These are phyloP conservation scores for Corinectria fuckeliana DNA, from an alignment of 2,329 filamentous ascomycete species.

Conservation along the genomic window DNA sequence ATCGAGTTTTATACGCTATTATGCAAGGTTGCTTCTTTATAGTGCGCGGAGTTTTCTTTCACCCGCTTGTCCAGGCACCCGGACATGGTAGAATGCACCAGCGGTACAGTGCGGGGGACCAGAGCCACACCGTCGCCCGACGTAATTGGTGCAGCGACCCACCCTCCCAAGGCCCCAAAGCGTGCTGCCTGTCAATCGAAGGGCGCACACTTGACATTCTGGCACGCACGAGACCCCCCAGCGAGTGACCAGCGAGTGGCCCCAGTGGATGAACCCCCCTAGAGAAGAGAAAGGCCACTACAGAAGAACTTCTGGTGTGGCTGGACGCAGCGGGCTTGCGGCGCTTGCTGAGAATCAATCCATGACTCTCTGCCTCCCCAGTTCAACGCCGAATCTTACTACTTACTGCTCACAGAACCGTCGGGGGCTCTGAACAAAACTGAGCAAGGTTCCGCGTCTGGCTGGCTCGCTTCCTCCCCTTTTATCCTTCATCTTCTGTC, in stretches of 20 bases:
- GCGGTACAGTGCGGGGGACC: constrained; percentile 19
- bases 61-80: no score
- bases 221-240: constrained; percentile 34
- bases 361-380: constrained; percentile 22
- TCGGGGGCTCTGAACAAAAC: constrained; percentile 36
- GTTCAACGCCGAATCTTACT: constrained; percentile 13
- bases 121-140: constrained; percentile 13
- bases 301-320: neutral
- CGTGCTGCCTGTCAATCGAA: constrained; percentile 40
- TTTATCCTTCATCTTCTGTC: constrained; percentile 19
- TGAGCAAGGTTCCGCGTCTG: constrained; percentile 18
- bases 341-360: constrained; percentile 7
- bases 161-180: constrained; percentile 17
- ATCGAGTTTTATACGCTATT: no score
- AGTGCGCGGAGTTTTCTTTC: no score
- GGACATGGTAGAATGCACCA: neutral
- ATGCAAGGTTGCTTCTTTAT: no score
- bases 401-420: constrained; percentile 7
- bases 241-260: no score
- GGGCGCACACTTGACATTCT: constrained; percentile 38
- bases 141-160: constrained; percentile 21
- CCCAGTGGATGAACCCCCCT: neutral
- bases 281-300: neutral
- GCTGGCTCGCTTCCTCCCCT: constrained; percentile 15
- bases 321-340: neutral